These are phyloP conservation scores for Wickerhamiella cacticola DNA, from an alignment of 805 yeast genomes.

Conservation along the genomic window DNA sequence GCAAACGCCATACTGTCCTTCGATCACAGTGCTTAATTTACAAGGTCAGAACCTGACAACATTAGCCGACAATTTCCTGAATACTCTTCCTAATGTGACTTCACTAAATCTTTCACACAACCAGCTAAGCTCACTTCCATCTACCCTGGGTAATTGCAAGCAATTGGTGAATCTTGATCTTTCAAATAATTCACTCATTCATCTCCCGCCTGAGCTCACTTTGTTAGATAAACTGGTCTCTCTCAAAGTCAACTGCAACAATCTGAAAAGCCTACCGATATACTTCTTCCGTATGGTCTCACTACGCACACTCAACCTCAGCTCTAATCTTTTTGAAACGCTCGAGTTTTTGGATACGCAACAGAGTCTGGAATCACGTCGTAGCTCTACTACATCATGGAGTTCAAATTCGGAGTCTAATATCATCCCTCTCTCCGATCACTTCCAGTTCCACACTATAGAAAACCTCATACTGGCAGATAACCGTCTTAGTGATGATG, in stretches of 20 bases:
- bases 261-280: conserved; percentile 54
- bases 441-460: not conserved
- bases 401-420: conserved; percentile 27
- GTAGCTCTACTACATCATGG: conserved; percentile 2
- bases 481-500: conserved; percentile 68
- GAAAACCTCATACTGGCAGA: conserved; percentile 54
- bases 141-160: conserved; percentile 46
- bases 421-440: conserved; percentile 30
- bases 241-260: conserved; percentile 76
- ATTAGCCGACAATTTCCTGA: conserved; percentile 51
- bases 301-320: conserved; percentile 23
- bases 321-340: conserved; percentile 21
- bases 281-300: conserved; percentile 49
- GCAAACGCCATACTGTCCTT: conserved; percentile 41
- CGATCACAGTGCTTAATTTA: conserved; percentile 60
- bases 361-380: not conserved
- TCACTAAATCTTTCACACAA: conserved; percentile 68
- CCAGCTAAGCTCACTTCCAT: conserved; percentile 65
- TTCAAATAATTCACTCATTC: conserved; percentile 60
- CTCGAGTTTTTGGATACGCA: conserved; percentile 13
- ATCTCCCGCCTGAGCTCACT: conserved; percentile 56
- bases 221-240: conserved; percentile 45
- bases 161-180: conserved; percentile 56
- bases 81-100: conserved; percentile 52
- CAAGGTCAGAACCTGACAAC: conserved; percentile 73